Conservation (phyloP, 2,329 filamentous ascomycete genomes). For the Botryotinia convoluta region DNA sequence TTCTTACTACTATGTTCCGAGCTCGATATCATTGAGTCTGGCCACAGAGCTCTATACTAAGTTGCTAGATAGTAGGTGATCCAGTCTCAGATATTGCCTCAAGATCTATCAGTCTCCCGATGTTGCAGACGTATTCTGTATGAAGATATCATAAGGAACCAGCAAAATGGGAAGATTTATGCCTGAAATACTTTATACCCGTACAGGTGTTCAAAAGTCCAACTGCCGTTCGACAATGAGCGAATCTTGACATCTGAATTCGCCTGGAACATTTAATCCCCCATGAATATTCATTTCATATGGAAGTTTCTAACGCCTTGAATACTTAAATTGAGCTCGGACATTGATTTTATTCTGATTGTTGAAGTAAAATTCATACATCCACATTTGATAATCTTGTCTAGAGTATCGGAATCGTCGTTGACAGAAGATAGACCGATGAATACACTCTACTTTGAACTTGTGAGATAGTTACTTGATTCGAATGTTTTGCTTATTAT, state of each 20-base stretch:
- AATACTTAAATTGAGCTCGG: rapidly evolving
- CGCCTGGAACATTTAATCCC: not conserved
- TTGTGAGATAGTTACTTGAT: too few relatives aligned
- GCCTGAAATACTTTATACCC: not conserved
- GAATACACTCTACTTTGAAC: not conserved
- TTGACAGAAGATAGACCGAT: too few relatives aligned
- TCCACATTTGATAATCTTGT: not conserved
- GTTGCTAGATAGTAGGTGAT: not conserved
- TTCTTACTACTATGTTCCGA: not conserved
- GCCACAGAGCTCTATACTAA: too few relatives aligned
- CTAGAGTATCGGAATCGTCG: too few relatives aligned
- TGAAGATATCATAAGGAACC: not conserved
- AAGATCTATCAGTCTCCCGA: not conserved
- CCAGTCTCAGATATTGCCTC: not conserved
- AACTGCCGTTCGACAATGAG: not conserved
- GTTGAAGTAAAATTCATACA: not conserved
- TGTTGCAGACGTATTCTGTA: not conserved
- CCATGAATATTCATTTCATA: rapidly evolving
- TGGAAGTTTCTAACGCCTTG: not conserved
- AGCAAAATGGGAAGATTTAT: too few relatives aligned
- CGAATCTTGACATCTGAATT: not conserved
- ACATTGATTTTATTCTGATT: not conserved
- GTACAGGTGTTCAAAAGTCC: not conserved
- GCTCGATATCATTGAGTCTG: not conserved
- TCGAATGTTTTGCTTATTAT: too few relatives aligned